Percentiles rank a stretch among this genome's conserved stretches.
phyloP scores from a whole-genome alignment of 495 filamentous ascomycete species.

The Xylaria palmicola region DNA sequence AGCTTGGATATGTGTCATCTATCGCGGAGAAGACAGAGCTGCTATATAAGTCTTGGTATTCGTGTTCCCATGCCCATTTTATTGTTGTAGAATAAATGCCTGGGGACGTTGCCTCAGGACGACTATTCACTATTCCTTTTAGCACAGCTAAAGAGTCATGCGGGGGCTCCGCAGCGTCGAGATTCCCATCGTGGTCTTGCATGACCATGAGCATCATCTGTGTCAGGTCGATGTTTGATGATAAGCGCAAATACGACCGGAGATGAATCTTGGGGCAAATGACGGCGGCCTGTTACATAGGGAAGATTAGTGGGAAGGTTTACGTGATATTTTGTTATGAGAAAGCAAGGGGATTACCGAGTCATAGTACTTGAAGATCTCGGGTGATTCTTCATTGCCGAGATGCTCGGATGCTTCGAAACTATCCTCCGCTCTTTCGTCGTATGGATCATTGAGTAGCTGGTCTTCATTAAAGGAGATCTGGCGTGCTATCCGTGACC shows the following conservation, averaged over 20 bases:
- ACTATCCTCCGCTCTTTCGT: neutral
- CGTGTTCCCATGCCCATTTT: neutral
- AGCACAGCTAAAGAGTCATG: neutral
- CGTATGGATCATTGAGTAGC: neutral
- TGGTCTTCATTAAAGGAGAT: neutral
- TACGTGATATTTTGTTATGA: neutral
- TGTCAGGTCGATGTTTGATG: neutral
- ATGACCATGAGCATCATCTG: neutral
- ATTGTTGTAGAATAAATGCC: neutral
- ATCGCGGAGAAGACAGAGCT: neutral
- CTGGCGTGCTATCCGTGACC: neutral
- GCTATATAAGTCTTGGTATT: neutral
- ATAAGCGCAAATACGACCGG: neutral
- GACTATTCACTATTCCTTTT: neutral
- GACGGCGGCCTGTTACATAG: neutral
- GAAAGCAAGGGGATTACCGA: neutral
- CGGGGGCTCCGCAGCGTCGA: neutral
- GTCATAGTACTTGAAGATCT: neutral
- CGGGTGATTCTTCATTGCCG: neutral
- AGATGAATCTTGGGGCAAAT: neutral
- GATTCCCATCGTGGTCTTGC: neutral
- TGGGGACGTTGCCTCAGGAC: neutral
- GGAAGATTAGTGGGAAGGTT: neutral
- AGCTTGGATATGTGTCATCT: neutral
- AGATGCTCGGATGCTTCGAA: neutral